Evolutionary conservation across 106 monocot species (phyloP), one percentile per base, ranked within the genome.

Genomic region (Hemerocallis citrina): DNA sequence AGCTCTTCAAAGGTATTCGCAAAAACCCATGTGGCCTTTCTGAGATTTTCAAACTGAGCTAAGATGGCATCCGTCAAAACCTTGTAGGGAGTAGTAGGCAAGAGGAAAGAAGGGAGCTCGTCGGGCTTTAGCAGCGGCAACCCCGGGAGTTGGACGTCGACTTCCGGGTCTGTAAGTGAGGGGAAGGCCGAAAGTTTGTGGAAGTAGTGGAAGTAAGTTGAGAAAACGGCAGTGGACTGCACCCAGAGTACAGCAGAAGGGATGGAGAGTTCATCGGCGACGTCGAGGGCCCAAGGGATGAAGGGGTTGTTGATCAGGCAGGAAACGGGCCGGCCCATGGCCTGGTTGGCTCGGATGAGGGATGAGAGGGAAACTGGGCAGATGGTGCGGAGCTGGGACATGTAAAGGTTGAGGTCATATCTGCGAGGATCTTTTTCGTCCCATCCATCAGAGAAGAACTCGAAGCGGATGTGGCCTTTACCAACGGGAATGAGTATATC

Each of bases 221-320:
- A 83, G 92, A 92, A 92, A 51, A 92, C 80, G 35, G 72, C 77
- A 65, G 62, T 65, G 38, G 92, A 92, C 56, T 92, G 86, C 0
- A 86, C 77, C 86, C 92, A 86, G 41, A 92, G 77, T 7, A 92
- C 80, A 3, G 66, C 92, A 45, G 62, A n/a, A 6, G 86, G 92
- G 66, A 92, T 80, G 17, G 63, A 52, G 65, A 80, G 33, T 0
- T 46, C 79, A 5, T 22, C 34, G 35, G 86, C 77, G 8, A 83
- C 80, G 60, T 83, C 86, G 45, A 83, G 40, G 23, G 52, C 74
- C 92, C 86, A 86, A 2, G 86, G 86, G 1, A 92, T 25, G 50
- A 92, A 86, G 14, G 92, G 83, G 48, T 83, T 86, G 63, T 59
- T 66, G 44, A 92, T 27, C 48, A 86, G 39, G 70, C 55, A 80